phyloP scores from a whole-genome alignment of 805 yeast genomes.

The Ogataea pilisensis region DNA sequence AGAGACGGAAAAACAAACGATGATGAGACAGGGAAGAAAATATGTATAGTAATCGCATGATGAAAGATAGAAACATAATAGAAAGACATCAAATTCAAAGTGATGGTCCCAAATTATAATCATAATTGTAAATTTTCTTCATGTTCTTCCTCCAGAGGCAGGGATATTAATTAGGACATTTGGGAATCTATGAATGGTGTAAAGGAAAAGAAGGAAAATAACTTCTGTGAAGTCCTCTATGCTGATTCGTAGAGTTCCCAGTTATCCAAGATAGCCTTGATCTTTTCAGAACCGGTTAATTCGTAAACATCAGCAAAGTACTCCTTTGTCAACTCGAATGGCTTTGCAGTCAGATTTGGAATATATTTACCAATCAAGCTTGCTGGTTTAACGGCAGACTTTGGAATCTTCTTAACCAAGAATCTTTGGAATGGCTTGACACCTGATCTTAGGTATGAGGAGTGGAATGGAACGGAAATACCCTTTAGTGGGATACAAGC shows the following conservation, averaged over 20 bases:
- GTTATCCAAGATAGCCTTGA: constrained; percentile 84
- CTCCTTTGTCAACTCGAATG: constrained; percentile 92
- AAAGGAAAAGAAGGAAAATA: not conserved
- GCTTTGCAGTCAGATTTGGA: constrained; percentile 98
- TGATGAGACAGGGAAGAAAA: too few relatives aligned
- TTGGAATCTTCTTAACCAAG: constrained; percentile 92
- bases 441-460: constrained; percentile 96
- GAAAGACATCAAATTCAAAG: too few relatives aligned
- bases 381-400: constrained; percentile 91
- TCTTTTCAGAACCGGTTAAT: constrained; percentile 86
- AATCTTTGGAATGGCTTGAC: constrained; percentile 98
- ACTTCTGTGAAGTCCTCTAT: constrained; percentile 20
- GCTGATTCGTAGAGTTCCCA: constrained; percentile 82
- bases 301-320: constrained; percentile 95
- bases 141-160: too few relatives aligned
- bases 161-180: too few relatives aligned
- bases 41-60: too few relatives aligned
- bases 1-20: too few relatives aligned
- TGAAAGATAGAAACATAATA: too few relatives aligned
- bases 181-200: not conserved
- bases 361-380: constrained; percentile 92
- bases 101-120: too few relatives aligned
- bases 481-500: constrained; percentile 98
- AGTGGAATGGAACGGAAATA: constrained; percentile 99
- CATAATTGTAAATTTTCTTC: too few relatives aligned